Base-by-base conservation (phyloP, 352 stramenopile genomes). In the Phytophthora cactorum region DNA sequence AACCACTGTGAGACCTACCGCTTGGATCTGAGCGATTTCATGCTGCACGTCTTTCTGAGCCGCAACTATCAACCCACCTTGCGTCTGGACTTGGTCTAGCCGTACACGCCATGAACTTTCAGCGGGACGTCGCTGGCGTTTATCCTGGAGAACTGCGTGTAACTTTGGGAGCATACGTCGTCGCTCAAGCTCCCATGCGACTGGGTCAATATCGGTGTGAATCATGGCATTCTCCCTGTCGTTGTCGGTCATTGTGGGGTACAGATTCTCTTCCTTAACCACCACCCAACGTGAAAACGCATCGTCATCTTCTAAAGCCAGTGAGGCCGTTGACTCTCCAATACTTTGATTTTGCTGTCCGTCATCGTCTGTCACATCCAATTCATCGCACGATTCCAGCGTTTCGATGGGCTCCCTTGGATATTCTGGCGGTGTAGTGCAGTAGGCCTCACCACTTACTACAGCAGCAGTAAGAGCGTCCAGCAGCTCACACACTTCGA, bases 401-500 rank as follows among this genome's bases (percentile, higher is more conserved):
- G 64, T 76, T 39, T 91, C 84, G 7, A 84, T 50, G 0, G 41
- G 52, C 12, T 93, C 81, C 8, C 41, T 67, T 7, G 75, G 63
- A 55, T 92, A 89, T 29, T 39, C 45, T 9, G 74, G 60, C 3
- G 43, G 50, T 14, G 51, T 46, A 49, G 52, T 72, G 53, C 52
- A 68, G 17, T 57, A 69, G 6, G 28, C 36, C 29, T 59, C 66
- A 4, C 43, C 38, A 47, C 59, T 63, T 12, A 92, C 36, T 11
- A 72, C 83, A 52, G 72, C 67, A 31, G 75, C 58, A 60, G 78
- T 80, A 15, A 92, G 52, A 7, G 63, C 64, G 44, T 86, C 72
- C 3, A 95, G 60, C 15, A 93, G 63, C 0, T 81, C 43, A 53
- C 82, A 89, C 1, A 89, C 82, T n/a, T 84, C 73, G 15, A 82